A percentile compares a stretch with the other conserved stretches of the same genome.
Evolutionary conservation across 2,329 filamentous ascomycete species (phyloP).

Genomic region (Fusarium protoensiforme): DNA sequence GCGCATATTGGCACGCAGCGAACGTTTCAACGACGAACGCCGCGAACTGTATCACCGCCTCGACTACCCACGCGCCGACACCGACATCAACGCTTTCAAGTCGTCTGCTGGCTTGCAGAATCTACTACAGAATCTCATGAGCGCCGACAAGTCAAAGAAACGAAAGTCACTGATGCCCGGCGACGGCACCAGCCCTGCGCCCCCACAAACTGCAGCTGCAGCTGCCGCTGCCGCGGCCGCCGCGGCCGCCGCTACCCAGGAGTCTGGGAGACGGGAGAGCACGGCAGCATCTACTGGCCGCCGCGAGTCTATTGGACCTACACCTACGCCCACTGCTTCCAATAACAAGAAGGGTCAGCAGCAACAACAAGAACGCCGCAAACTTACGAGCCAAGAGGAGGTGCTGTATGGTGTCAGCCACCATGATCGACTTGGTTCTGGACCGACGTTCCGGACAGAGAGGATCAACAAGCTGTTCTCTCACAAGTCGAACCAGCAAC

Average conservation of each 20-base stretch:
- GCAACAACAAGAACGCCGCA: slow-evolving; percentile 66
- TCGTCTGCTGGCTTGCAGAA: slow-evolving; percentile 82
- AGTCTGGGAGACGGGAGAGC: slow-evolving; percentile 62
- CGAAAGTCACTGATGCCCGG: slow-evolving; percentile 76
- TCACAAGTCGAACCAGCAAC: slow-evolving; percentile 81
- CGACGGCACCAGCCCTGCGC: slow-evolving; percentile 63
- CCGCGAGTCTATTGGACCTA: slow-evolving; percentile 48
- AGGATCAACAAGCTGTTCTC: slow-evolving; percentile 82
- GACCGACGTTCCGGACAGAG: slow-evolving; percentile 90
- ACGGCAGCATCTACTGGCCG: slow-evolving; percentile 58
- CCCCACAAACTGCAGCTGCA: slow-evolving; percentile 40
- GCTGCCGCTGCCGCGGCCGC: slow-evolving; percentile 28
- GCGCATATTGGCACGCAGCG: slow-evolving; percentile 87
- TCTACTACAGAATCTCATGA: slow-evolving; percentile 84
- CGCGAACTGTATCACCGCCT: slow-evolving; percentile 88
- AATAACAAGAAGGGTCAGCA: slow-evolving; percentile 62
- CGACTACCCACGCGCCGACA: slow-evolving; percentile 78
- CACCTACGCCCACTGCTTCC: slow-evolving; percentile 48
- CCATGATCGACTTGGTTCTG: slow-evolving; percentile 85
- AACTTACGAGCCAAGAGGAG: slow-evolving; percentile 81
- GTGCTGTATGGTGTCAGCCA: slow-evolving; percentile 84
- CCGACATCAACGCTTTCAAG: slow-evolving; percentile 82
- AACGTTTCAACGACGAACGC: slow-evolving; percentile 87
- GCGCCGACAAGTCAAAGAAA: slow-evolving; percentile 89
- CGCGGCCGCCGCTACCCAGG: slow-evolving; percentile 48